phyloP scores from a whole-genome alignment of 768 basidiomycete species.

The Boletus edulis region DNA sequence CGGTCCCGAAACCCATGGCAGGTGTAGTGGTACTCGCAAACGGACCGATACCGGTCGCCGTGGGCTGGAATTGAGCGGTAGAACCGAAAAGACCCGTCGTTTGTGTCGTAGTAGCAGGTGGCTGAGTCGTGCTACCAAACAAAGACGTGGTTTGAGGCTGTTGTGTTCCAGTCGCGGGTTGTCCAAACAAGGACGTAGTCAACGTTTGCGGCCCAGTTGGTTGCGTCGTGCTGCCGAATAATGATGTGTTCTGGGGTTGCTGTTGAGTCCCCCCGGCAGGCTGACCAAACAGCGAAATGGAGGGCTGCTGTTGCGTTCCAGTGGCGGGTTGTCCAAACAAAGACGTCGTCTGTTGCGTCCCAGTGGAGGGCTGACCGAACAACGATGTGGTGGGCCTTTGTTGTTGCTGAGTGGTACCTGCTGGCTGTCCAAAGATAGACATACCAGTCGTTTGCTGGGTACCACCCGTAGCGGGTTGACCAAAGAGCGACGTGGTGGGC shows the following conservation, averaged over 20 bases:
- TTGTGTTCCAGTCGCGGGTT: slow-evolving; percentile 33
- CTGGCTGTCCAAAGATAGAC: slow-evolving; percentile 40
- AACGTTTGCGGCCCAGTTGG: slow-evolving; percentile 9
- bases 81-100: slow-evolving; percentile 18
- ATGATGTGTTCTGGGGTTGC: slow-evolving; percentile 23
- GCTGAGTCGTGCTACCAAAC: slow-evolving; percentile 26
- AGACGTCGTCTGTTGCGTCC: slow-evolving; percentile 14
- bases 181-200: slow-evolving; percentile 23
- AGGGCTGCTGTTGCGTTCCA: slow-evolving; percentile 34
- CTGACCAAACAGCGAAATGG: slow-evolving; percentile 38
- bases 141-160: slow-evolving; percentile 29
- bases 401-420: slow-evolving; percentile 23
- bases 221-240: slow-evolving; percentile 28
- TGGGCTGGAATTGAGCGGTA: slow-evolving; percentile 20
- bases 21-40: slow-evolving; percentile 25
- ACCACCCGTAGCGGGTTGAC: slow-evolving; percentile 24
- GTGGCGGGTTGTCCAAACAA: slow-evolving; percentile 30
- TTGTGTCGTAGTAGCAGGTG: slow-evolving; percentile 13
- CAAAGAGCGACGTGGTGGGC: slow-evolving; percentile 25
- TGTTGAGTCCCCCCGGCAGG: slow-evolving; percentile 20
- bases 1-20: slow-evolving; percentile 1
- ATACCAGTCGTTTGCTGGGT: slow-evolving; percentile 29
- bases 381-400: slow-evolving; percentile 25
- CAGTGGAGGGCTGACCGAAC: slow-evolving; percentile 29
- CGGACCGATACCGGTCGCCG: slow-evolving; percentile 13